These are phyloP conservation scores for Hymenoscyphus infarciens DNA, from an alignment of 2,329 filamentous ascomycete genomes.

Conservation along the genomic window DNA sequence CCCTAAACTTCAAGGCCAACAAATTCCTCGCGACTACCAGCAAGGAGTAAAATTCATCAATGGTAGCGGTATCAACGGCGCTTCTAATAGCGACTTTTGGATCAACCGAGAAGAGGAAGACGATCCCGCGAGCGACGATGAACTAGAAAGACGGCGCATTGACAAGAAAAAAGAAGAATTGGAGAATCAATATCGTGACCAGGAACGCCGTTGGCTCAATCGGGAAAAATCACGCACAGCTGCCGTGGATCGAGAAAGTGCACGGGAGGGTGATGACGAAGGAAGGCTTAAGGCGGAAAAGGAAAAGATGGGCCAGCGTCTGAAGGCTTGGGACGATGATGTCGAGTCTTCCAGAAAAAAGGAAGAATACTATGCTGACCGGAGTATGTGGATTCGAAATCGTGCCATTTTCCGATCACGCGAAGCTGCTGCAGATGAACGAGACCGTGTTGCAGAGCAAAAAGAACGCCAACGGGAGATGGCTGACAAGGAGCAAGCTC, in stretches of 20 bases:
- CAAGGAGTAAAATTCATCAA: constrained; percentile 81
- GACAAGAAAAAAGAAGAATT: constrained; percentile 70
- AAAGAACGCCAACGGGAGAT: constrained; percentile 67
- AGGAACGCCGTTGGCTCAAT: constrained; percentile 87
- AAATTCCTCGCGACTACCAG: constrained; percentile 68
- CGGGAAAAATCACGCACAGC: constrained; percentile 80
- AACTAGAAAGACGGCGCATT: constrained; percentile 70
- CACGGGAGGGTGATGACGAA: constrained; percentile 73
- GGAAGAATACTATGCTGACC: constrained; percentile 84
- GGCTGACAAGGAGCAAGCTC: constrained; percentile 72
- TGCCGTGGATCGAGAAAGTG: constrained; percentile 79
- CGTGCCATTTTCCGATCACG: constrained; percentile 68
- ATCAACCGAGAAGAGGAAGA: constrained; percentile 76
- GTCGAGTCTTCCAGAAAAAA: constrained; percentile 68
- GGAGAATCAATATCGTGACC: constrained; percentile 78
- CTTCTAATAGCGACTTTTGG: constrained; percentile 42
- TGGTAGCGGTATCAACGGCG: constrained; percentile 63
- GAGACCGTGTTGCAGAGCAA: constrained; percentile 74
- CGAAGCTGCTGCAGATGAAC: constrained; percentile 75
- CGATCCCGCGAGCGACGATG: constrained; percentile 80
- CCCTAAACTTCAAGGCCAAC: constrained; percentile 57
- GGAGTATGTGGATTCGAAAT: constrained; percentile 78
- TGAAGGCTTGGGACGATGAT: constrained; percentile 87
- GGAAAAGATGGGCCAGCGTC: constrained; percentile 65
- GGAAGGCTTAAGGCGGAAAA: constrained; percentile 60